Conservation (phyloP, 495 filamentous ascomycete species). For the Penicillium flavigenum region DNA sequence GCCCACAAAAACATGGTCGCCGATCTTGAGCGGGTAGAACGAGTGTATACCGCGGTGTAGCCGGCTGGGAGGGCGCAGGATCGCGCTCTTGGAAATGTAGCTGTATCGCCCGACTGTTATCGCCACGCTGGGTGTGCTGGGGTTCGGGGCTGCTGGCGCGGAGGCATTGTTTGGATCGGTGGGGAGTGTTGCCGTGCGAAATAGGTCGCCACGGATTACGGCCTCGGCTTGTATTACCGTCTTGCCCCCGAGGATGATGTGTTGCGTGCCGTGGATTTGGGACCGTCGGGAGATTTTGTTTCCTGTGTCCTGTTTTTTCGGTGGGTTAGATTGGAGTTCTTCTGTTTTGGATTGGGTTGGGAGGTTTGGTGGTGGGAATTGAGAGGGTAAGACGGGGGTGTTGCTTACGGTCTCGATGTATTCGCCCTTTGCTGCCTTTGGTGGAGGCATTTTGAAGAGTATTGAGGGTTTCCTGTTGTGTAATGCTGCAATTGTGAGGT, state of each 20-base stretch:
- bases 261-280: slow-evolving; percentile 87
- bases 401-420: slow-evolving; percentile 89
- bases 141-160: slow-evolving; percentile 17
- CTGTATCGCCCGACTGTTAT: slow-evolving; percentile 87
- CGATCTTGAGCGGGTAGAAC: slow-evolving; percentile 84
- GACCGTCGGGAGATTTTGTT: slow-evolving; percentile 96
- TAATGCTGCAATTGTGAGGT: neutral
- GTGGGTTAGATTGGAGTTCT: slow-evolving; percentile 7
- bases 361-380: neutral
- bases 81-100: slow-evolving; percentile 70
- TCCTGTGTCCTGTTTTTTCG: slow-evolving; percentile 75
- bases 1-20: slow-evolving; percentile 88
- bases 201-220: slow-evolving; percentile 88
- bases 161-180: slow-evolving; percentile 9
- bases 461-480: neutral
- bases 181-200: slow-evolving; percentile 46
- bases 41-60: slow-evolving; percentile 57
- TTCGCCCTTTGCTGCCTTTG: slow-evolving; percentile 77
- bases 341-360: slow-evolving; percentile 4
- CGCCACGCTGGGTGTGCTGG: slow-evolving; percentile 45
- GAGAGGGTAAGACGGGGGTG: neutral
- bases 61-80: slow-evolving; percentile 74
- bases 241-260: slow-evolving; percentile 96
- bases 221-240: slow-evolving; percentile 90
- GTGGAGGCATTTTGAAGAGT: slow-evolving; percentile 57